A percentile compares a stretch with the other conserved stretches of the same genome.
phyloP scores from a whole-genome alignment of 805 yeast species.

The Cyberlindnera bimundalis region DNA sequence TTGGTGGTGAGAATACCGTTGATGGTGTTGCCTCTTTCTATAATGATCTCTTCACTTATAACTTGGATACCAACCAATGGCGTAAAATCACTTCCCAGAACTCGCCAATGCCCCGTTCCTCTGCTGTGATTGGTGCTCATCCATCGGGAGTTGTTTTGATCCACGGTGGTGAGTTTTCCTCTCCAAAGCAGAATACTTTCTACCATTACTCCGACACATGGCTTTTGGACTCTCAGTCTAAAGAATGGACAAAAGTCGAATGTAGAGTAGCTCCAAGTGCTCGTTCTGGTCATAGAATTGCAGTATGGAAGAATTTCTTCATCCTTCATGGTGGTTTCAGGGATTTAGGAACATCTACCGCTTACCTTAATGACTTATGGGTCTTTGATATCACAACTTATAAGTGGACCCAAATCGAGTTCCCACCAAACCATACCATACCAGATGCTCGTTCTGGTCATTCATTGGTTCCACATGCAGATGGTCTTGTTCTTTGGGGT shows the following conservation, averaged over 20 bases:
- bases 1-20: conserved; percentile 82
- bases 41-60: conserved; percentile 74
- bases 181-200: conserved; percentile 93
- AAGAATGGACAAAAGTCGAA: conserved; percentile 90
- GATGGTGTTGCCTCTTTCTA: conserved; percentile 58
- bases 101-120: conserved; percentile 87
- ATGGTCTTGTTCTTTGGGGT: conserved; percentile 86
- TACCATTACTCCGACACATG: conserved; percentile 97
- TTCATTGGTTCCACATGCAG: conserved; percentile 71
- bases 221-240: conserved; percentile 79
- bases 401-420: conserved; percentile 88
- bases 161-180: conserved; percentile 96
- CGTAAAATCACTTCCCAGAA: conserved; percentile 74
- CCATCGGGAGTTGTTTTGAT: conserved; percentile 82
- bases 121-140: conserved; percentile 91
- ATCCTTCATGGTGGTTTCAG: conserved; percentile 90
- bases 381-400: conserved; percentile 84
- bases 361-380: conserved; percentile 87
- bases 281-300: conserved; percentile 88
- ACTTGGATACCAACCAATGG: conserved; percentile 81
- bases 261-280: conserved; percentile 73
- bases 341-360: conserved; percentile 79
- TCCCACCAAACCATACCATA: conserved; percentile 71
- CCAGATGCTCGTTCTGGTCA: conserved; percentile 97
- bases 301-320: conserved; percentile 88